These are phyloP conservation scores for Musa troglodytarum DNA, from an alignment of 176 grass and related monocot species.

Conservation along the genomic window DNA sequence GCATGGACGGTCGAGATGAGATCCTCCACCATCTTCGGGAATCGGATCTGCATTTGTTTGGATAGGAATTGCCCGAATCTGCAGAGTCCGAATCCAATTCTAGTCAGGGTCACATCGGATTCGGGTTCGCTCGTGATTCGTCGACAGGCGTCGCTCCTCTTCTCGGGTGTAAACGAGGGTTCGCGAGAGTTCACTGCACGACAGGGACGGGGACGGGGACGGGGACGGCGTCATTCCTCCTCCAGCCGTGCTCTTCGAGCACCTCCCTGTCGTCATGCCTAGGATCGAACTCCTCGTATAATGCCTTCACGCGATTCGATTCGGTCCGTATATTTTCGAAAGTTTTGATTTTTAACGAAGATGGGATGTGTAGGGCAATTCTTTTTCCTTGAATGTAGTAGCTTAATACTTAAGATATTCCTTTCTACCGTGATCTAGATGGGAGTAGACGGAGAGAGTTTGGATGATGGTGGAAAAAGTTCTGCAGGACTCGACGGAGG, in stretches of 20 bases:
- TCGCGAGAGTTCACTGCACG: neutral
- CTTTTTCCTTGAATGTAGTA: neutral
- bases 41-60: too few species aligned
- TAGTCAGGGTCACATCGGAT: too few species aligned
- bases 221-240: constrained; percentile 30
- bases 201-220: neutral
- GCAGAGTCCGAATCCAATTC: too few species aligned
- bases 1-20: too few species aligned
- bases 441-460: neutral
- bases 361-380: neutral
- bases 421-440: neutral
- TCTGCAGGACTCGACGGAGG: constrained; percentile 61
- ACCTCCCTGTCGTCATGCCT: constrained; percentile 69
- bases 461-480: neutral
- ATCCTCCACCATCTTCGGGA: too few species aligned
- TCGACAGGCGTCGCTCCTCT: too few species aligned
- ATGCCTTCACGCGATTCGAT: neutral
- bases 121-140: too few species aligned
- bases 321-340: neutral
- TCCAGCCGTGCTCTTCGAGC: constrained; percentile 62
- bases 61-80: too few species aligned
- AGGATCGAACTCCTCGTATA: constrained; percentile 74
- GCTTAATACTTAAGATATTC: neutral
- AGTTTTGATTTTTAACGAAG: neutral
- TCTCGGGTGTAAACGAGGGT: too few species aligned